Percentiles rank a stretch among this genome's conserved stretches.
These are phyloP conservation scores for Apiospora sp. DNA, from an alignment of 2,329 filamentous ascomycete species.

Conservation along the genomic window DNA sequence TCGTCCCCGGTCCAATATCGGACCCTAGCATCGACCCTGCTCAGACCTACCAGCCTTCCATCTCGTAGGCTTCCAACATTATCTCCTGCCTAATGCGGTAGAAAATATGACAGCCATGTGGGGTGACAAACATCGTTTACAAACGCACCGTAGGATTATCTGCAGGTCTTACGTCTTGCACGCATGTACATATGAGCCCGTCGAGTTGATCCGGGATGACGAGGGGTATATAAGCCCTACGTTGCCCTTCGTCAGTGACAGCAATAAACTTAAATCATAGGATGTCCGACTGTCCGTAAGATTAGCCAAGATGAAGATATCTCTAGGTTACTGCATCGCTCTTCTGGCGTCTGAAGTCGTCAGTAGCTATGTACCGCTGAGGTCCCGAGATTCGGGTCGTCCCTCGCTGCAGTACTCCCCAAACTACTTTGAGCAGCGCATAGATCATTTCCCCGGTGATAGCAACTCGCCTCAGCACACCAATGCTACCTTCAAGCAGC, in stretches of 20 bases:
- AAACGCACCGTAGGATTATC: neutral
- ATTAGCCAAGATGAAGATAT: neutral
- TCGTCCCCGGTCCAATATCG: neutral
- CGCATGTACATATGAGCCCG: neutral
- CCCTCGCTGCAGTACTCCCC: constrained; percentile 34
- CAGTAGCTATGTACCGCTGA: neutral
- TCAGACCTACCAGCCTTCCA: neutral
- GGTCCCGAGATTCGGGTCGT: neutral
- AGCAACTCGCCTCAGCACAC: constrained; percentile 50
- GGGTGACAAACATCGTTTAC: neutral
- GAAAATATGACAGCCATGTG: neutral
- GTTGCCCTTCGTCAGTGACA: neutral
- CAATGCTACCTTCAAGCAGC: constrained; percentile 60
- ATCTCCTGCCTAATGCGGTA: constrained; percentile 6
- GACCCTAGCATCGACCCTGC: neutral
- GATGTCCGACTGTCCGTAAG: neutral
- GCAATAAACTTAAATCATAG: neutral
- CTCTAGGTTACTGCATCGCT: constrained; percentile 6
- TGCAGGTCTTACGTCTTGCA: constrained; percentile 7
- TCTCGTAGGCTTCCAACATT: neutral
- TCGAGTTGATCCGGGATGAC: neutral
- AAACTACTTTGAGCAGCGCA: constrained; percentile 45
- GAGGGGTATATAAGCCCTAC: neutral
- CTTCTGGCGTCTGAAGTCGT: neutral
- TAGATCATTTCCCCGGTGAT: constrained; percentile 55